Base-by-base conservation (phyloP, 1,139 yeast species). In the Candida frijolesensis region DNA sequence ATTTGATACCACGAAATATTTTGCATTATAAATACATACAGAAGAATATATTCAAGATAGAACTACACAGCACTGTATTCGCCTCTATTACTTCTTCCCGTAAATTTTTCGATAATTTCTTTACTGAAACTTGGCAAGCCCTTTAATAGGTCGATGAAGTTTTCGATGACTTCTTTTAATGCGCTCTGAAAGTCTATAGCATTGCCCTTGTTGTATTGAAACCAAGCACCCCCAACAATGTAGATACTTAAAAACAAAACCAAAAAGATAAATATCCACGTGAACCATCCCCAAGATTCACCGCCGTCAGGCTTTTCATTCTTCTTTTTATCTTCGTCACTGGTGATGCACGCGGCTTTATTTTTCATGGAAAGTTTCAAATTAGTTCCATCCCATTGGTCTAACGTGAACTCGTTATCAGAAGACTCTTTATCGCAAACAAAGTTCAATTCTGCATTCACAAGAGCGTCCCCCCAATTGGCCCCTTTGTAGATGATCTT, bases 221-320 rank as follows among this genome's bases (percentile, higher is more conserved):
- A 79, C 87, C 95, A 90, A 0, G 96, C 92, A 15, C 89, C 87
- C 18, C 87, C 89, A 51, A 87, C 78, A 38, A 90, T 82, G 64
- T 89, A 90, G 48, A 81, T 82, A 50, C 92, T 83, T 58, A 88
- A 77, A 53, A 82, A 82, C 43, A 91, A 69, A 11, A 89, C 84
- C 58, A 85, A 73, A 60, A 87, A 80, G 59, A 87, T 78, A 59
- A 87, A 78, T 6, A 86, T 68, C 89, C 91, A 86, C 2, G 89
- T 83, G 61, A 87, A 85, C 85, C 89, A 85, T 44, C 87, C 90
- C 89, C 87, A 83, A 34, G 83, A 83, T 60, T 73, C 78, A 32
- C 78, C 79, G 46, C 60, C 62, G 46, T 72, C 75, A n/a, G 65
- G 62, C 43, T 61, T 59, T 62, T 62, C 43, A 42, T 62, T 58